phyloP scores from a whole-genome alignment of 805 yeast species.

The Priceomyces haplophilus region DNA sequence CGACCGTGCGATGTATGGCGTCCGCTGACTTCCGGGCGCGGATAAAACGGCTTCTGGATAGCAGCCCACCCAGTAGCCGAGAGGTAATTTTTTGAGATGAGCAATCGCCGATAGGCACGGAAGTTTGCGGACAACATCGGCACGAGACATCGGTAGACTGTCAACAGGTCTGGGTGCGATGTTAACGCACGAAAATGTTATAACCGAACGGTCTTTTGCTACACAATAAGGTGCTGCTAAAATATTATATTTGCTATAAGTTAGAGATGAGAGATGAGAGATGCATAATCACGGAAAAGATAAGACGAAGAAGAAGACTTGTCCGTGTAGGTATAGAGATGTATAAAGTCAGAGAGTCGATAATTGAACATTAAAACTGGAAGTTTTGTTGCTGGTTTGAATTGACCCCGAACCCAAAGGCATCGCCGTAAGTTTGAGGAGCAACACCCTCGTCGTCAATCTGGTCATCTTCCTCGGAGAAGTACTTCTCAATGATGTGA shows the following conservation, averaged over 20 bases:
- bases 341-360: conserved; percentile 2
- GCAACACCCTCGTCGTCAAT: conserved; percentile 67
- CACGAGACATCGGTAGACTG: too few relatives aligned
- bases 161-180: conserved; percentile 1
- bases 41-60: neutral
- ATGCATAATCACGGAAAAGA: conserved; percentile 3
- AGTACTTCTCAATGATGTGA: conserved; percentile 85
- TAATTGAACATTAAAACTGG: conserved; percentile 33
- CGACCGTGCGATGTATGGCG: too few relatives aligned
- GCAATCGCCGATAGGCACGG: neutral
- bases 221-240: neutral
- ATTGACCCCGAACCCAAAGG: conserved; percentile 82
- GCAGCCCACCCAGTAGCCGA: neutral
- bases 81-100: neutral
- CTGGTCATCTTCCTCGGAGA: conserved; percentile 73
- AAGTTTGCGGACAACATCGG: too few relatives aligned
- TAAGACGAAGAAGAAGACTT: conserved; percentile 4
- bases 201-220: too few relatives aligned
- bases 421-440: conserved; percentile 74
- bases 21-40: neutral
- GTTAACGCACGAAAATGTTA: too few relatives aligned
- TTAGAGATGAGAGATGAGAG: conserved; percentile 7
- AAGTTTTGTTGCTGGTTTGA: conserved; percentile 55
- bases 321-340: conserved; percentile 4
- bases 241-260: neutral